Base-by-base conservation (phyloP, 257 asterid species). In the Ajuga chamaepitys region DNA sequence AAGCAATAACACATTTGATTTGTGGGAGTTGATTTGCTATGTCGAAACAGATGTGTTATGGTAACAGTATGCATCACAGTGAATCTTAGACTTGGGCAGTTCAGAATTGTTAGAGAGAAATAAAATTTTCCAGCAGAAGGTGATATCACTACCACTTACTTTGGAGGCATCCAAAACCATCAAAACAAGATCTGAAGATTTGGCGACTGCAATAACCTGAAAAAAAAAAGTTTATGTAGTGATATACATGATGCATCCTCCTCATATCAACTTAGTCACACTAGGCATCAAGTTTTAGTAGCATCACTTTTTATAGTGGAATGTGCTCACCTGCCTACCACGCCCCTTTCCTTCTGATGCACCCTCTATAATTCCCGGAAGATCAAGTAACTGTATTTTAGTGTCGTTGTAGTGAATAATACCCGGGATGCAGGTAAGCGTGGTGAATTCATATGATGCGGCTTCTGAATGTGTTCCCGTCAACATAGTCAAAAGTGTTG, bases 291-390 rank as follows among this genome's bases (percentile, higher is more conserved):
- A 75, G 11, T 14, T 48, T 47, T 32, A 70, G 32, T 65, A 38
- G 37, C 48, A 42, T 51, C 16, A n/a, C 54, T 24, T 56, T 35
- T 20, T 50, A 26, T 52, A 50, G 57, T 35, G 22, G 51, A 66
- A 68, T 58, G 44, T 41, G 35, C 13, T 22, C 56, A 89, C 99
- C 97, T 94, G 99, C 75, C 99, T 83, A 82, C 99, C 99, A 79
- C 99, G 99, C 64, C 99, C 99, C 83, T 94, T 94, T 73, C 99
- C 99, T 83, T 94, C 99, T 47, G 99, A 87, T 37, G 99, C 99
- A 55, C 99, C 99, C 79, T 93, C 99, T 37, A 93, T 93, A 75
- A 93, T 93, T 75, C 99, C 99, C 65, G 99, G 99, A 78, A 93
- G 99, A 89, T 93, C 99, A 38, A 93, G 99, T 73, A 93, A 70